Evolutionary conservation across 768 basidiomycete species (phyloP), one percentile per base, ranked within the genome.

Genomic region (Suillus lakei): DNA sequence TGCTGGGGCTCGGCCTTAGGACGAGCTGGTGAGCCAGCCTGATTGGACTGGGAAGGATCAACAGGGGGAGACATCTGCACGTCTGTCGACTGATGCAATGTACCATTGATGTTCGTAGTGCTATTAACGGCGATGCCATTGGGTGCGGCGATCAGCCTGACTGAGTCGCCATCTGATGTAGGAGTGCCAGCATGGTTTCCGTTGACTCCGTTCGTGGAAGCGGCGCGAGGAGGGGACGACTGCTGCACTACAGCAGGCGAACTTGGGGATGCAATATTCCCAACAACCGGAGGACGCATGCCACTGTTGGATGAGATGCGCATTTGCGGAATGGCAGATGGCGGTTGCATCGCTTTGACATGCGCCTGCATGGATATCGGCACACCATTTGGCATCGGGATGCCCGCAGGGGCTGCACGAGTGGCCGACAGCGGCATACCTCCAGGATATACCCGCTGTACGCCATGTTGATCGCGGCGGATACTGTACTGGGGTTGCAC

Each of bases 331-430:
- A 85, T 76, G 0, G 78, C 74, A 23, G 77, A 76, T 16, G 88
- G 84, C 0, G 86, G 76, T 5, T 78, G 86, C 79, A 90, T 83
- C 72, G 86, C 85, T 80, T 89, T 89, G 71, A 87, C 75, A 61
- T 86, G 86, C 15, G 87, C 82, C 55, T 84, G 83, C 70, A 88
- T 81, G 1, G 89, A 80, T n/a, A 90, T 81, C 0, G 88, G 84
- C 0, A 85, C 81, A 7, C 83, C 87, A 64, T 80, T 83, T 13
- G 78, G 71, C 36, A 78, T 68, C 4, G 78, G 65, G 3, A 70
- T 63, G 3, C 69, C 68, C 8, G 69, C 13, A 26, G 61, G 59
- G 44, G 74, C 66, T 38, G 70, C 70, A 18, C 71, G 74, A 2
- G 73, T 34, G 1, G 66, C 48, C 41, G 76, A 67, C 5, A 68